Evolutionary conservation across 768 basidiomycete species (phyloP).

Genomic region (Suillus bovinus): DNA sequence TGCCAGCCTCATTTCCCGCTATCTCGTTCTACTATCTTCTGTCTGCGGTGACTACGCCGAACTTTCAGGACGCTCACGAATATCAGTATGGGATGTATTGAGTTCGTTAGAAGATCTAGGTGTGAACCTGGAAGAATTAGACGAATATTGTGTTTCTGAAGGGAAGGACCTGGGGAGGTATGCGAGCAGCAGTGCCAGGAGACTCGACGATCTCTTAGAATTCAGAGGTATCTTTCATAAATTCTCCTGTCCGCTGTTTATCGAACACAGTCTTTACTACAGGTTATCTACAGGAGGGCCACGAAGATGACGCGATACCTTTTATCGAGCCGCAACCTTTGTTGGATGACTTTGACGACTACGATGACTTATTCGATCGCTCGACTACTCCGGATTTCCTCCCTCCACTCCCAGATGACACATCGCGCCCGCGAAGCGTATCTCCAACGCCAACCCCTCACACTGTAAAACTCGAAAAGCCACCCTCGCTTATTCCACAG

Average conservation of each 20-base stretch:
- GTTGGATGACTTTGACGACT: constrained; percentile 10
- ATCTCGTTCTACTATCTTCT: constrained; percentile 62
- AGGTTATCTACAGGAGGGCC: constrained; percentile 65
- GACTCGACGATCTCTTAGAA: constrained; percentile 73
- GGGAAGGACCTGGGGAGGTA: constrained; percentile 70
- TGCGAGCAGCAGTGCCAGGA: constrained; percentile 58
- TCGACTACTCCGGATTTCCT: constrained; percentile 34
- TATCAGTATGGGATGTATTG: constrained; percentile 61
- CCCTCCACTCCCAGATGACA: constrained; percentile 35
- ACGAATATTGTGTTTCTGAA: constrained; percentile 65
- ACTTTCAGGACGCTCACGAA: constrained; percentile 64
- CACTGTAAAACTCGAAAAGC: constrained; percentile 32
- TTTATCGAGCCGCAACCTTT: constrained; percentile 43
- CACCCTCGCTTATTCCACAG: constrained; percentile 43
- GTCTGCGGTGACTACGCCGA: constrained; percentile 74
- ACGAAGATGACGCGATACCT: constrained; percentile 55
- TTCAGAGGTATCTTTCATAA: constrained; percentile 57
- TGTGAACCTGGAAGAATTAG: constrained; percentile 66
- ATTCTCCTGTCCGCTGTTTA: constrained; percentile 8
- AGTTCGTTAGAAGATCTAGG: constrained; percentile 77
- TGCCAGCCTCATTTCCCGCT: constrained; percentile 75
- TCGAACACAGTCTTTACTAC: constrained; percentile 25
- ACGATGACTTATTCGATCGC: constrained; percentile 24
- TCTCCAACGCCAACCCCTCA: constrained; percentile 40
- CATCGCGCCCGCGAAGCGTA: constrained; percentile 26